Evolutionary conservation across 495 filamentous ascomycete species (phyloP), one percentile per base, ranked within the genome.

Genomic region (Rhypophila decipiens): DNA sequence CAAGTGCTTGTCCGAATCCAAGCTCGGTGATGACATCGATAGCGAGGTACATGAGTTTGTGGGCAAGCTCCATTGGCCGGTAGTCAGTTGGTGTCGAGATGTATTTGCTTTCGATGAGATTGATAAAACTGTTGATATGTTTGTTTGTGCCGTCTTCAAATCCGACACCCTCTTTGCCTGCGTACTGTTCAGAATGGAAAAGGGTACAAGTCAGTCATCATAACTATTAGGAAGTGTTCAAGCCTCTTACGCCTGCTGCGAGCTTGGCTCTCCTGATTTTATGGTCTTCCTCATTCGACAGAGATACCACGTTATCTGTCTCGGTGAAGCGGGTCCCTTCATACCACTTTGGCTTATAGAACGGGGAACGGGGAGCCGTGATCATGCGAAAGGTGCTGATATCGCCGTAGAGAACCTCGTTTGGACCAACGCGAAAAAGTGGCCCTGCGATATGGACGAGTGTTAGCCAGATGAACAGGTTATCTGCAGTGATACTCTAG

Each of bases 1-100:
- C 67, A 42, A 74, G 67, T 2, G 61, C 21, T 10, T 56, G 46
- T 46, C 68, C 69, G 21, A 68, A 60, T 10, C 57, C 60, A 29
- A 67, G 45, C 31, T 58, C 45, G 9, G 60, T 58, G 46, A 75
- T 74, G 34, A 72, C 55, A 42, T 73, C 69, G 8, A 73, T 40
- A 19, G 70, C 58, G 40, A 74, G 58, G 49, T 57, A 71, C 35
- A 63, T 61, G 1, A 60, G 53, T 33, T 57, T 69, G 8, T 52
- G 58, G 4, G 64, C 64, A 10, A 80, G 60, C 48, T 79, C 73
- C 34, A 80, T 42, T 0, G 69, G 66, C n/a, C 49, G 46, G 39
- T 54, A 59, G 3, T 57, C 42, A 8, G 48, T 49, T 22, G 59
- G 49, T 7, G 59, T 65, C 5, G 72, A 74, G 15, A 72, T n/a